Evolutionary conservation across 2,329 filamentous ascomycete species (phyloP), one percentile per base, ranked within the genome.

Genomic region (Fusarium mangiferae): DNA sequence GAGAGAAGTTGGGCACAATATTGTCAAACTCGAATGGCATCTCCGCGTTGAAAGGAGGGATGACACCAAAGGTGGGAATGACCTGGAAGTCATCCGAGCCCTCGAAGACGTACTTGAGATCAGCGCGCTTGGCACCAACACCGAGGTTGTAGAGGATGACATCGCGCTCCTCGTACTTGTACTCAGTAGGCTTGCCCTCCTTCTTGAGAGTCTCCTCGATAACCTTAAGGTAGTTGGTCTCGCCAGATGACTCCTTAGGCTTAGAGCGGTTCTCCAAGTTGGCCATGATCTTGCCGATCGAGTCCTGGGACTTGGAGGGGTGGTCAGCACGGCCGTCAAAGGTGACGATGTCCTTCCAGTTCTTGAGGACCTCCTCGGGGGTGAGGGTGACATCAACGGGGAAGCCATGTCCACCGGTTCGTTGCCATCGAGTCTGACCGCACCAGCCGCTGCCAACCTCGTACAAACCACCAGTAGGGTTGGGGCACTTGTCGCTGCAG

Each of bases 391-490:
- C 91, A 80, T 98, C 93, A 72, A 98, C 86, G 33, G 96, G 95
- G 92, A 99, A 99, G 75, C 92, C 93, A 81, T 95, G 91, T 76
- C 96, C 96, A 60, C 93, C 94, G 69, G 91, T 91, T 78, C 96
- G 92, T 88, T 99, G 95, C 96, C 96, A 99, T 84, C 96, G 92
- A 63, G 96, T 99, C 82, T 91, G 90, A 73, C 93, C 94, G 79
- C 92, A 90, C 96, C 96, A 99, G 74, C 96, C 96, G 81, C 94
- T 96, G 79, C 96, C 96, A 77, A 96, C 94, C 86, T 99, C 96
- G 85, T 95, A 99, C 54, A 99, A 89, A 60, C 92, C 92, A 74
- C 96, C 96, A 66, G 95, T 98, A 22, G 91, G 90, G 80, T 93
- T 90, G 35, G 96, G 96, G 60, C 95, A 91, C 85, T 94, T 94